Conservation (phyloP, 108 stramenopile genomes). For the Thalassiosira profunda region DNA sequence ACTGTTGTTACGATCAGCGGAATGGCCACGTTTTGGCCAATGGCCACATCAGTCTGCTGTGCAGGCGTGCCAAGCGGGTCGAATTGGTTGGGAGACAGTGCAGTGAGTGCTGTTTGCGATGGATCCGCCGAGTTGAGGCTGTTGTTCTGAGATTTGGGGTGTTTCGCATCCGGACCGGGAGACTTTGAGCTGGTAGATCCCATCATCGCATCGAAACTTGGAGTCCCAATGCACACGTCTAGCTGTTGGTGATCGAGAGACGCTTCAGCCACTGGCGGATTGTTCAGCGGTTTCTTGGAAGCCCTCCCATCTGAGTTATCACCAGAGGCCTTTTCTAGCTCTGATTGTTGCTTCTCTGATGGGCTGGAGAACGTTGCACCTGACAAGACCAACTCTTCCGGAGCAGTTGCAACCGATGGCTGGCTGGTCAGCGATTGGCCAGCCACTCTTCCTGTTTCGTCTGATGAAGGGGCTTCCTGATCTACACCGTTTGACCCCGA, state of each 20-base stretch:
- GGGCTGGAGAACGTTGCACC: too few species aligned
- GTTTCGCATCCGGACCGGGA: not conserved
- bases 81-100: not conserved
- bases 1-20: conserved; percentile 3
- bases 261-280: not conserved
- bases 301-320: too few species aligned
- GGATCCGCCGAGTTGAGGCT: not conserved
- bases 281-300: too few species aligned
- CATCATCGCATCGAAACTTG: not conserved
- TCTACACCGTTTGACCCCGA: too few species aligned
- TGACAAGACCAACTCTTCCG: too few species aligned
- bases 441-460: not conserved
- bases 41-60: not conserved
- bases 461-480: not conserved
- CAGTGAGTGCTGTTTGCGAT: not conserved
- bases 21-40: conserved; percentile 1
- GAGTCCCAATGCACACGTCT: not conserved
- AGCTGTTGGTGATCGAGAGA: not conserved
- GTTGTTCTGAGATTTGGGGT: not conserved
- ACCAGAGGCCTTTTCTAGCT: conserved; percentile 1
- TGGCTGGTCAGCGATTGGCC: not conserved
- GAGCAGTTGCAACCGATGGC: not conserved
- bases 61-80: not conserved
- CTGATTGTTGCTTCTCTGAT: not conserved
- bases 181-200: not conserved